Percentiles rank a stretch among this genome's conserved stretches.
phyloP scores from a whole-genome alignment of 1,284 basidiomycete species.

The Cryptococcus maquisensis region DNA sequence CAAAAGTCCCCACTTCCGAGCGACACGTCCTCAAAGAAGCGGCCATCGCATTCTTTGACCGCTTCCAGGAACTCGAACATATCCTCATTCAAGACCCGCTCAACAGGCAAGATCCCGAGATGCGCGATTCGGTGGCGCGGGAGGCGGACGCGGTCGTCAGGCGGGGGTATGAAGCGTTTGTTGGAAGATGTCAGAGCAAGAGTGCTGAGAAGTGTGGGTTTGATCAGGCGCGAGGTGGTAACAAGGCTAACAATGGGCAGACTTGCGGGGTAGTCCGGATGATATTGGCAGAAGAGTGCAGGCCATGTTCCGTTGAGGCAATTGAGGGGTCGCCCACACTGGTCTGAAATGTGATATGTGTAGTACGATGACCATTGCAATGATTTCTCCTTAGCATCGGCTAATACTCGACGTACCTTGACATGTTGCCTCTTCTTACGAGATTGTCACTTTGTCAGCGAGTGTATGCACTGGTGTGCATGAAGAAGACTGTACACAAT shows the following conservation, averaged over 20 bases:
- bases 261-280: slow-evolving; percentile 37
- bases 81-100: slow-evolving; percentile 33
- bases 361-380: too few relatives aligned
- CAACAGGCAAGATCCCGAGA: slow-evolving; percentile 39
- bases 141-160: slow-evolving; percentile 41
- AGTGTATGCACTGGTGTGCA: too few relatives aligned
- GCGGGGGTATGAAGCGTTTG: slow-evolving; percentile 30
- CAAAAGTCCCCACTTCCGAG: slow-evolving; percentile 26
- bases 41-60: slow-evolving; percentile 42
- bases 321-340: neutral
- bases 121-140: slow-evolving; percentile 39
- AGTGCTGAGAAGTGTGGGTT: slow-evolving; percentile 43
- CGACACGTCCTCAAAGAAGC: slow-evolving; percentile 45
- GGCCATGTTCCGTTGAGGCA: slow-evolving; percentile 32
- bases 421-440: too few relatives aligned
- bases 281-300: slow-evolving; percentile 32
- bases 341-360: too few relatives aligned
- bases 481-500: too few relatives aligned
- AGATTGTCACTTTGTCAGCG: too few relatives aligned
- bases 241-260: slow-evolving; percentile 17
- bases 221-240: neutral
- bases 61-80: slow-evolving; percentile 39
- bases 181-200: slow-evolving; percentile 27
- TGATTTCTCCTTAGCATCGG: too few relatives aligned
- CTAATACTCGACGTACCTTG: too few relatives aligned